phyloP scores from a whole-genome alignment of 2,329 filamentous ascomycete species.

The Ramichloridium luteum region DNA sequence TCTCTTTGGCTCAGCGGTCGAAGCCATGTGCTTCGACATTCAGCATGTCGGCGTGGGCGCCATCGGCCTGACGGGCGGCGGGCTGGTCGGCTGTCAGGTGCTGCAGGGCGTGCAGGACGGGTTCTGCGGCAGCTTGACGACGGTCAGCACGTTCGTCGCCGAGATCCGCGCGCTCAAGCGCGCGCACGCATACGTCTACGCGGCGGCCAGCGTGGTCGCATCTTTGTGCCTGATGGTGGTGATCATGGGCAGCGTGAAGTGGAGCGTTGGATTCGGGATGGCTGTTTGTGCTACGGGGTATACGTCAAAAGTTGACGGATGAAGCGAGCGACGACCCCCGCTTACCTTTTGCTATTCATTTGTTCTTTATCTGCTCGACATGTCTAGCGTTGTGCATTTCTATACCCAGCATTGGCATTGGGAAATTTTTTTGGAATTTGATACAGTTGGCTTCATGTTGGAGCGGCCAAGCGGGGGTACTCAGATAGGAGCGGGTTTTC shows the following conservation, averaged over 20 bases:
- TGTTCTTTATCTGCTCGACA: no score
- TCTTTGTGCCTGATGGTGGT: constrained; percentile 50
- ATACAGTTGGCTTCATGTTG: no score
- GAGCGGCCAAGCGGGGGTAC: no score
- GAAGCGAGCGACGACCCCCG: no score
- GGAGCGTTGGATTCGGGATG: constrained; percentile 42
- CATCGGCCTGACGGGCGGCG: constrained; percentile 27
- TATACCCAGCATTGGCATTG: no score
- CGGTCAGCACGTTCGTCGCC: constrained; percentile 37
- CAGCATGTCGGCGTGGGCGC: constrained; percentile 45
- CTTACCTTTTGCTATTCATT: no score
- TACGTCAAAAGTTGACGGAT: constrained; percentile 18
- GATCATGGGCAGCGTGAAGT: constrained; percentile 64
- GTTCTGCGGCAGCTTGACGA: constrained; percentile 37
- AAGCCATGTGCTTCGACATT: constrained; percentile 68
- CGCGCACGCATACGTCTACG: constrained; percentile 57
- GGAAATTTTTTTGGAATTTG: no score
- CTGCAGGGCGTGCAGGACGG: constrained; percentile 37
- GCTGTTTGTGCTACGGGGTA: constrained; percentile 27
- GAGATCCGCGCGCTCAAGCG: constrained; percentile 30
- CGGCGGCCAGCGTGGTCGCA: constrained; percentile 45
- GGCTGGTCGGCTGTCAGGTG: constrained; percentile 32
- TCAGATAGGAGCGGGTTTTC: no score
- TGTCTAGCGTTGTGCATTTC: no score
- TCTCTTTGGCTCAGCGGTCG: constrained; percentile 58